Evolutionary conservation across 176 grass and related monocot genomes (phyloP), one percentile per base, ranked within the genome.

Genomic region (Thalia dealbata): DNA sequence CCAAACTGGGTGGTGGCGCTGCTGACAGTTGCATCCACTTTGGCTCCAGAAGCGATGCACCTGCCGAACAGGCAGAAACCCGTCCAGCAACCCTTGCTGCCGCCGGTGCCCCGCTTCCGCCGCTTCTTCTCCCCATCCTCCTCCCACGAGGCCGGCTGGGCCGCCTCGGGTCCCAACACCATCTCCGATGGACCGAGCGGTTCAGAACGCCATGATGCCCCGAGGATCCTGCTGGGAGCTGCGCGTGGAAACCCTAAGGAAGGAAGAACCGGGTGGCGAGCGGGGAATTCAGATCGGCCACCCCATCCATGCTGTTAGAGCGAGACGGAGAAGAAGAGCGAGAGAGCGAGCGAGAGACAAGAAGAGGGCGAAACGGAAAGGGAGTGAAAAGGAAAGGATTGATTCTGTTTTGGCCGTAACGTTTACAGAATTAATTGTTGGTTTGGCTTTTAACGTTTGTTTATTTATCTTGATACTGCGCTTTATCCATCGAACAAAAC

Each of bases 21-120:
- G 6, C 65, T 45, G 65, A 68, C 43, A 35, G 65, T 23, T 44
- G 19, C 43, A 68, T 68, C 65, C 65, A 68, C 65, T 10, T 68
- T 68, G 65, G 38, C 65, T 68, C 65, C 22, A 12, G 64, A 68
- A 68, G 65, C 35, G 32, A 68, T 19, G 65, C 65, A 68, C n/a
- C 65, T 35, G 35, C 65, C 35, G 19, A 68, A 22, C 65, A 68
- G 22, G 2, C 35, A 15, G 19, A 68, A 43, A 32, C 43, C 44
- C 65, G 44, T 45, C 65, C 65, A 68, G 38, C 65, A 68, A 2
- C 21, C 38, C 30, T 23, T 68, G 65, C 0, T 43, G 65, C 38
- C 10, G 38, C 21, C 10, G 10, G 7, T 23, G 35, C 27, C 38
- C 32, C 27, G 6, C 35, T 25, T 68, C 38, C 35, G 23, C 38